Base-by-base conservation (phyloP, 202 grass and related monocot genomes). In the Alloteropsis angusta region DNA sequence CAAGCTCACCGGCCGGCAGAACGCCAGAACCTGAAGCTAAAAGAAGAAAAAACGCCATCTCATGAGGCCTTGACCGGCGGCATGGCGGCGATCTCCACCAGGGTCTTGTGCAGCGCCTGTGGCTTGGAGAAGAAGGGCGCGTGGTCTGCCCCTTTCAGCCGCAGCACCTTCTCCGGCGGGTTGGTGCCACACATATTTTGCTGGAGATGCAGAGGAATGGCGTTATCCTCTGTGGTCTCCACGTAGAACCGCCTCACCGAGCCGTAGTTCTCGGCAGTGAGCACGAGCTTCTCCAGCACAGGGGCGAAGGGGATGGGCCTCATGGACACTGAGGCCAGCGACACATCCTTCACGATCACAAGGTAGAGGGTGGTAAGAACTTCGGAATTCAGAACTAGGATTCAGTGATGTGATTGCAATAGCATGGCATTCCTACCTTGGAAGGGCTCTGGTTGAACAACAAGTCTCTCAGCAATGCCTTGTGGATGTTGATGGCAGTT, bases 71-170 rank as follows among this genome's bases (percentile, higher is more conserved):
- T 60, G 36, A 39, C 46, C 34, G 82, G 68, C 0, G 88, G 60
- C 60, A 89, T 68, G 34, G 84, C 32, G 30, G 96, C 85, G 22
- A 99, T 86, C 84, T 99, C 96, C 25, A 93, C 88, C 6, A 99
- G 79, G 1, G 89, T 34, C 56, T 82, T 99, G 85, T 99, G 90
- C 67, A 99, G 81, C 48, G 92, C 91, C 61, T 93, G 96, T 0
- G 96, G 96, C 83, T 89, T 95, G 5, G 96, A 99, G 85, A 99
- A 99, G 87, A 99, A 99, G 14, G 96, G 96, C 0, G 96, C 91
- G 48, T 95, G 96, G 75, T 99, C 96, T 0, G 94, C 82, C 12
- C 92, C 85, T 74, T 93, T 99, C 68, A 99, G n/a, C 57, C 85
- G 88, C 50, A 99, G 75, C 57, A 89, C 63, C 63, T 89, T 99